phyloP scores from a whole-genome alignment of 805 yeast species.

The Jamesozyma spencerorum region DNA sequence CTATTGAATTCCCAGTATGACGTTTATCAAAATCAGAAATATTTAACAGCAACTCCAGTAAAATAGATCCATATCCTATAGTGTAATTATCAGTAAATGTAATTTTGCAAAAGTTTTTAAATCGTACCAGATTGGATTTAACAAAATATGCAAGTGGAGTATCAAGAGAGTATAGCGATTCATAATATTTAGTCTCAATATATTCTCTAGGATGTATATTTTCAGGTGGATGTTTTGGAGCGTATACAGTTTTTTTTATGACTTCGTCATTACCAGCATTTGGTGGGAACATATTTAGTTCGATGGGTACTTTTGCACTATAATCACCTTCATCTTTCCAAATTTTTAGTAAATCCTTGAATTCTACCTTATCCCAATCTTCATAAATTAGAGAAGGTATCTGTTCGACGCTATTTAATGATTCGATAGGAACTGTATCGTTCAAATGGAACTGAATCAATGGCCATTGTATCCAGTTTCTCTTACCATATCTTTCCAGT shows the following conservation, averaged over 20 bases:
- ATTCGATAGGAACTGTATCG: neutral
- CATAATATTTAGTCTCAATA: conserved; percentile 29
- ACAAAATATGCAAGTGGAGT: conserved; percentile 34
- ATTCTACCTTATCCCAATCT: neutral
- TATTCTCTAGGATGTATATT: conserved; percentile 16
- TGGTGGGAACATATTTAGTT: conserved; percentile 9
- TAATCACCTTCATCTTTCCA: neutral
- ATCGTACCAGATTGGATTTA: conserved; percentile 42
- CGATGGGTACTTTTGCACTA: neutral
- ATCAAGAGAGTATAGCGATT: conserved; percentile 29
- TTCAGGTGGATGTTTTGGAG: neutral
- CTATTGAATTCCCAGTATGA: conserved; percentile 18
- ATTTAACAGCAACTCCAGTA: conserved; percentile 29
- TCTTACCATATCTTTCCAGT: conserved; percentile 17
- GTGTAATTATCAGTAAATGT: conserved; percentile 9
- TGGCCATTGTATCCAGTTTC: conserved; percentile 12
- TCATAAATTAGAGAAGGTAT: too few relatives aligned
- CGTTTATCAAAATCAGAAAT: conserved; percentile 36
- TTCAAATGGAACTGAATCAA: conserved; percentile 5
- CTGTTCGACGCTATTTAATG: neutral
- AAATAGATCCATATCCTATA: conserved; percentile 13
- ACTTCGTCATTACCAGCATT: neutral
- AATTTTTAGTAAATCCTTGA: neutral
- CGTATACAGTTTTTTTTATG: too few relatives aligned
- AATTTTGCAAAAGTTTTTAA: conserved; percentile 35